These are phyloP conservation scores for Canna indica DNA, from an alignment of 176 grass and related monocot genomes.

Conservation along the genomic window DNA sequence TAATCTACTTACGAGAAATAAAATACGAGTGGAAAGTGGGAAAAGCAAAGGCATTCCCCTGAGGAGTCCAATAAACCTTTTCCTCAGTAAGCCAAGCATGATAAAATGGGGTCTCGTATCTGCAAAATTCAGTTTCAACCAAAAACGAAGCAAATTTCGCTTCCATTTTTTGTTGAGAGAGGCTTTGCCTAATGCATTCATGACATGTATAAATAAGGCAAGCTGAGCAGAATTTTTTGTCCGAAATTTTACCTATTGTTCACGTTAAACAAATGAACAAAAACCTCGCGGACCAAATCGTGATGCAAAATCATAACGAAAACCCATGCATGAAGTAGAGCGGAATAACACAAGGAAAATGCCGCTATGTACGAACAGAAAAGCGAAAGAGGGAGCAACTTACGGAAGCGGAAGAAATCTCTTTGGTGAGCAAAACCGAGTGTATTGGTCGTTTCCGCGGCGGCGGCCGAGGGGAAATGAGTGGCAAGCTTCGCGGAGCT, in stretches of 20 bases:
- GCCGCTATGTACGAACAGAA: background rate
- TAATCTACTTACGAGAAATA: too few relatives aligned
- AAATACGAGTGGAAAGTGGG: too few relatives aligned
- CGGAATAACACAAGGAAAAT: background rate
- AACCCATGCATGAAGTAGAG: background rate
- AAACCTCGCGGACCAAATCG: too few relatives aligned
- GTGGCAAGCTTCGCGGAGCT: slow-evolving; percentile 22
- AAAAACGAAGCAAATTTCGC: too few relatives aligned
- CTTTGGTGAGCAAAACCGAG: background rate
- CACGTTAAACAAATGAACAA: too few relatives aligned
- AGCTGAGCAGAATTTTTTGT: background rate
- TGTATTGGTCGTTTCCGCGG: background rate
- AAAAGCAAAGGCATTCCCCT: too few relatives aligned
- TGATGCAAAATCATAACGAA: too few relatives aligned
- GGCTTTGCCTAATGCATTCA: too few relatives aligned
- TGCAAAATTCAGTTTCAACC: background rate
- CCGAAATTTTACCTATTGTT: too few relatives aligned
- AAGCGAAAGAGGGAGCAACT: background rate
- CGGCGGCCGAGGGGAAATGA: background rate
- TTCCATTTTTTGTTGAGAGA: too few relatives aligned
- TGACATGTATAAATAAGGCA: background rate
- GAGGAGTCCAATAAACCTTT: too few relatives aligned
- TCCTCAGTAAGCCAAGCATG: too few relatives aligned
- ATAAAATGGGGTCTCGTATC: background rate
- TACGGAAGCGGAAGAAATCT: background rate